Evolutionary conservation across 139 green algal species (phyloP).

Genomic region (Astrephomene gubernaculifera): DNA sequence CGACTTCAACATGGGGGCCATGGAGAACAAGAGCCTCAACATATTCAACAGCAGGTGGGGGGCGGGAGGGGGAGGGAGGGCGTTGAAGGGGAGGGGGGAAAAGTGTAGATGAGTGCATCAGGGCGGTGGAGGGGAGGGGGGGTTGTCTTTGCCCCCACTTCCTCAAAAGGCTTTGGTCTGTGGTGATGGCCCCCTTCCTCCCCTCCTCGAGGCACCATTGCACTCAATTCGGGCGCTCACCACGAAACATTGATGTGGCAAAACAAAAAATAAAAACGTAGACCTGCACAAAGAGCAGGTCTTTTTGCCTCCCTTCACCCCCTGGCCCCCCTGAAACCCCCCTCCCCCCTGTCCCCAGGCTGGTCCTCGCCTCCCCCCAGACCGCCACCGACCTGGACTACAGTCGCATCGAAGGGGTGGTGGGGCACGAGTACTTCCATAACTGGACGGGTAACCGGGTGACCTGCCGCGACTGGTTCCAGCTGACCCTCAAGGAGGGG

Average conservation of each 20-base stretch:
- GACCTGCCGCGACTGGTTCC: conserved; percentile 97
- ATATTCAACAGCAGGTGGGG: conserved; percentile 89
- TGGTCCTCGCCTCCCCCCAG: conserved; percentile 93
- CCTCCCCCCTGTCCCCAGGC: conserved; percentile 43
- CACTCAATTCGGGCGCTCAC: too few species aligned
- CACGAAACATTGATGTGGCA: too few species aligned
- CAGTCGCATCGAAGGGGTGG: conserved; percentile 90
- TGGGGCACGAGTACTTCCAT: conserved; percentile 97
- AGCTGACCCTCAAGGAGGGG: conserved; percentile 98
- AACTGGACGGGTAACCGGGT: conserved; percentile 93
- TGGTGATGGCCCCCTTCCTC: too few species aligned
- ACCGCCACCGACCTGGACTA: conserved; percentile 96
- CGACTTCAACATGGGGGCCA: conserved; percentile 99
- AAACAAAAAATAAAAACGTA: too few species aligned
- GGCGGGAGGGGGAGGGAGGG: neutral
- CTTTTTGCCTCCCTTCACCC: neutral
- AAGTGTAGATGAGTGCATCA: too few species aligned
- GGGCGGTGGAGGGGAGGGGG: too few species aligned
- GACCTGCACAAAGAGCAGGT: too few species aligned
- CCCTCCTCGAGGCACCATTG: too few species aligned
- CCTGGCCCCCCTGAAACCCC: neutral
- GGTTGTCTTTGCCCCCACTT: too few species aligned
- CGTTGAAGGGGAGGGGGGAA: neutral
- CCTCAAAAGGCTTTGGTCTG: too few species aligned
- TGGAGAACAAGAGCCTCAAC: conserved; percentile 99